Evolutionary conservation across 2,329 filamentous ascomycete species (phyloP).

Genomic region (Trichophyton schoenleinii): DNA sequence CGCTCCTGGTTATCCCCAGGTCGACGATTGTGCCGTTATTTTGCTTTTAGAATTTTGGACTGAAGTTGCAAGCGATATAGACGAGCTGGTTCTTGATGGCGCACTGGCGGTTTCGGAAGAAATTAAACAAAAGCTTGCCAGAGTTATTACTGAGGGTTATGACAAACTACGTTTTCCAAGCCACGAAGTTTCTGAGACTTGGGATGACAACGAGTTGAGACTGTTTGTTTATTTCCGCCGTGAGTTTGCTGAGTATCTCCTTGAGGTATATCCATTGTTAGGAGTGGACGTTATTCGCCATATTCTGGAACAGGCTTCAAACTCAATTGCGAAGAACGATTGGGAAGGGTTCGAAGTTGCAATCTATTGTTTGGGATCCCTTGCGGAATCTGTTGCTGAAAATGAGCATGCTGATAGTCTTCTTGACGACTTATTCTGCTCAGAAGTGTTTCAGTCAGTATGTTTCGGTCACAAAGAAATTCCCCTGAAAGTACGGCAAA

Average conservation of each 20-base stretch:
- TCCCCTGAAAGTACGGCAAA: conserved; percentile 28
- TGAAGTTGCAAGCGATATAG: conserved; percentile 28
- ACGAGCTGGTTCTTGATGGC: conserved; percentile 21
- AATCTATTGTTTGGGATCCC: conserved; percentile 32
- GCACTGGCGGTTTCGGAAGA: conserved; percentile 19
- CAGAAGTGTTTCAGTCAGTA: conserved; percentile 23
- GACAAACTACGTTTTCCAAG: conserved; percentile 31
- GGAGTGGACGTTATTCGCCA: conserved; percentile 32
- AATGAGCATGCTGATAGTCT: conserved; percentile 31
- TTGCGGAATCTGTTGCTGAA: conserved; percentile 35
- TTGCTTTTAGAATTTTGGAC: conserved; percentile 33
- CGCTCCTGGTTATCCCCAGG: conserved; percentile 28
- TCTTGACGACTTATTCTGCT: conserved; percentile 31
- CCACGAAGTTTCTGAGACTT: conserved; percentile 24
- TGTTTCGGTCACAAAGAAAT: conserved; percentile 23
- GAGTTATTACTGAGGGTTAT: conserved; percentile 31
- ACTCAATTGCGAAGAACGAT: conserved; percentile 22
- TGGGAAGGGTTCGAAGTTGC: conserved; percentile 35
- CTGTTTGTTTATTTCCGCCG: conserved; percentile 34
- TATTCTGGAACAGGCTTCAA: conserved; percentile 27
- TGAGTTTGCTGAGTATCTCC: conserved; percentile 35
- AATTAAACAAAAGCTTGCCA: conserved; percentile 29
- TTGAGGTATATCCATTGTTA: conserved; percentile 32
- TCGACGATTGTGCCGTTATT: conserved; percentile 28
- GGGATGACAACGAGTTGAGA: conserved; percentile 32